These are phyloP conservation scores for Candida maesae DNA, from an alignment of 805 yeast species.

Conservation along the genomic window DNA sequence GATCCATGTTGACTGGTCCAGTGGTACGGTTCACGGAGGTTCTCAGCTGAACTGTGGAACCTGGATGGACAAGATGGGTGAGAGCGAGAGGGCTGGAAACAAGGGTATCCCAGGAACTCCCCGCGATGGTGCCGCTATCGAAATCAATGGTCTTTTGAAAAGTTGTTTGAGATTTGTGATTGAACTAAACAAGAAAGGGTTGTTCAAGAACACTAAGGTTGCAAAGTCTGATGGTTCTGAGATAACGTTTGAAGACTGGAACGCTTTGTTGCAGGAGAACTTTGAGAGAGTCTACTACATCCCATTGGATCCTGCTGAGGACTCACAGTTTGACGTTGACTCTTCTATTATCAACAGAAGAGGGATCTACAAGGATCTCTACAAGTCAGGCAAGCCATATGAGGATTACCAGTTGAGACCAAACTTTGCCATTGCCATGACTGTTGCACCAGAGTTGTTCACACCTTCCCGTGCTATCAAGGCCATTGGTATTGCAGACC, in stretches of 20 bases:
- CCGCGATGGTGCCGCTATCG: constrained; percentile 95
- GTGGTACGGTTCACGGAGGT: constrained; percentile 89
- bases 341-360: constrained; percentile 71
- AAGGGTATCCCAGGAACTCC: constrained; percentile 98
- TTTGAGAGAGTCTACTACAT: constrained; percentile 79
- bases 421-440: constrained; percentile 87
- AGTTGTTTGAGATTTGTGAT: constrained; percentile 79
- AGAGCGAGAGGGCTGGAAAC: constrained; percentile 73
- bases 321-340: constrained; percentile 57
- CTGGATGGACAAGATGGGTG: constrained; percentile 99
- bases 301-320: constrained; percentile 64
- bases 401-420: constrained; percentile 94
- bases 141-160: constrained; percentile 83
- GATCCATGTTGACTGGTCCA: constrained; percentile 79
- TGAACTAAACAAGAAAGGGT: constrained; percentile 47
- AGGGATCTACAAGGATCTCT: constrained; percentile 91
- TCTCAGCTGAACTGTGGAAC: constrained; percentile 94
- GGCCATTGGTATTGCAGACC: constrained; percentile 74
- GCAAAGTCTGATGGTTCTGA: constrained; percentile 52
- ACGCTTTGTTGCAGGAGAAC: constrained; percentile 57
- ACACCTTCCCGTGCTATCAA: constrained; percentile 51
- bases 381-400: constrained; percentile 74
- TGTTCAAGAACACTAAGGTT: constrained; percentile 58
- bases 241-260: constrained; percentile 68
- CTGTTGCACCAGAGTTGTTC: constrained; percentile 93